Evolutionary conservation across 306 rosid genomes (phyloP).

Genomic region (Corylus americana): DNA sequence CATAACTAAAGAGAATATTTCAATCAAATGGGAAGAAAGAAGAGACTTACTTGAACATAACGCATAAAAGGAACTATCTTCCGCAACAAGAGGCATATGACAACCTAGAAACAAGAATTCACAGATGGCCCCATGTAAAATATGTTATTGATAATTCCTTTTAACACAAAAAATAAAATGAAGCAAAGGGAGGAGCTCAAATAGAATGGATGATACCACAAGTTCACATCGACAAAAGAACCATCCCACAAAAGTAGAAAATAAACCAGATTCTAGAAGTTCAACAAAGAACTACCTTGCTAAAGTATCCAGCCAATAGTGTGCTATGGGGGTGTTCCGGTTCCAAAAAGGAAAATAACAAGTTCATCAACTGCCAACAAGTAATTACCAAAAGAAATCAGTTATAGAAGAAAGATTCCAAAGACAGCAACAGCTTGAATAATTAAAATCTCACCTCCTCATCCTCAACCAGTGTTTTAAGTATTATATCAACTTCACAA

Average conservation of each 20-base stretch:
- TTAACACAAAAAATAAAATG: not conserved
- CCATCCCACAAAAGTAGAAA: slow-evolving; percentile 5
- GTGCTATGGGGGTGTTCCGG: slow-evolving; percentile 75
- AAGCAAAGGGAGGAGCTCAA: not conserved
- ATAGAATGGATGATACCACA: slow-evolving; percentile 1
- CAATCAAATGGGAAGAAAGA: slow-evolving; percentile 8
- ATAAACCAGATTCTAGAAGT: slow-evolving; percentile 18
- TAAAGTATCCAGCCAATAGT: slow-evolving; percentile 90
- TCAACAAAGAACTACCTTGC: slow-evolving; percentile 72
- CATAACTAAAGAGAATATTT: slow-evolving; percentile 2
- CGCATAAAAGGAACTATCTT: slow-evolving; percentile 92
- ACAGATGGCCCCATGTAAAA: slow-evolving; percentile 22
- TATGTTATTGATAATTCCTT: slow-evolving; percentile 11
- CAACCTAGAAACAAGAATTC: slow-evolving; percentile 72
- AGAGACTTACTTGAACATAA: slow-evolving; percentile 79
- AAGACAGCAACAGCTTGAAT: slow-evolving; percentile 10
- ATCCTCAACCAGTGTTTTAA: slow-evolving; percentile 90
- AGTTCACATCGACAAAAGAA: not conserved
- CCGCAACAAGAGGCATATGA: slow-evolving; percentile 87
- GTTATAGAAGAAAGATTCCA: slow-evolving; percentile 19
- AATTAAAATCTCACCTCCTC: slow-evolving; percentile 68
- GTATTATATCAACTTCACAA: slow-evolving; percentile 93
- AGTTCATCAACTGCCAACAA: slow-evolving; percentile 81
- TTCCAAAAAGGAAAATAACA: slow-evolving; percentile 92
- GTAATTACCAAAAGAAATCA: slow-evolving; percentile 35